Conservation (phyloP, 169 alveolate species). For the Plasmodium gonderi region DNA sequence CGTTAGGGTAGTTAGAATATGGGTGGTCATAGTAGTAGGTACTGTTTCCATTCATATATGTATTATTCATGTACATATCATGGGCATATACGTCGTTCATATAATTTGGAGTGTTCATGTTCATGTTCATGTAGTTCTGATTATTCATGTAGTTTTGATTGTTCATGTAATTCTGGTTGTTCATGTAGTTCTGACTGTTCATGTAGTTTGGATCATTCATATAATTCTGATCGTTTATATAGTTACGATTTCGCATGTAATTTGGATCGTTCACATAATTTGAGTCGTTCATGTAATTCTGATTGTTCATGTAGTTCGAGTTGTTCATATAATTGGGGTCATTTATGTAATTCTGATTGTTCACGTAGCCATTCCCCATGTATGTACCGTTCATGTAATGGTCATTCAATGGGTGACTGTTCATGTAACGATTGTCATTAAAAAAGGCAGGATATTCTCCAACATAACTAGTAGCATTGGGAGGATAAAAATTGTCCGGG, state of each 20-base stretch:
- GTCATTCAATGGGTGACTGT: conserved; percentile 14
- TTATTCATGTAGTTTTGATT: conserved; percentile 3
- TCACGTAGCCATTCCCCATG: not conserved
- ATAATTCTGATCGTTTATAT: conserved; percentile 2
- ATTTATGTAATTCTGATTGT: not conserved
- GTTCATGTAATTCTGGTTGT: not conserved
- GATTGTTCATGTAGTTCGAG: conserved; percentile 11
- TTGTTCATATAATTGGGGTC: conserved; percentile 1
- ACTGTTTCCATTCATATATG: conserved; percentile 40
- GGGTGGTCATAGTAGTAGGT: conserved; percentile 47
- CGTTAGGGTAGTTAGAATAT: conserved; percentile 11
- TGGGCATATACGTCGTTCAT: conserved; percentile 20
- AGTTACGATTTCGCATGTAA: conserved; percentile 14
- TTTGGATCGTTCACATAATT: conserved; percentile 18
- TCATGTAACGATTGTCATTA: conserved; percentile 24
- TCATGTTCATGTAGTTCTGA: not conserved
- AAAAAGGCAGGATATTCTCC: conserved; percentile 31
- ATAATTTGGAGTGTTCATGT: conserved; percentile 3
- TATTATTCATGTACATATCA: conserved; percentile 16
- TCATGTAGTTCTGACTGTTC: not conserved
- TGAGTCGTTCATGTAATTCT: not conserved
- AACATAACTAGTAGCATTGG: conserved; percentile 29
- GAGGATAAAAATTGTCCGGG: not conserved
- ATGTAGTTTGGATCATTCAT: conserved; percentile 1
- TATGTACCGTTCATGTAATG: not conserved